Evolutionary conservation across 2,329 filamentous ascomycete species (phyloP), one percentile per base, ranked within the genome.

Genomic region (Lojkania enalia): DNA sequence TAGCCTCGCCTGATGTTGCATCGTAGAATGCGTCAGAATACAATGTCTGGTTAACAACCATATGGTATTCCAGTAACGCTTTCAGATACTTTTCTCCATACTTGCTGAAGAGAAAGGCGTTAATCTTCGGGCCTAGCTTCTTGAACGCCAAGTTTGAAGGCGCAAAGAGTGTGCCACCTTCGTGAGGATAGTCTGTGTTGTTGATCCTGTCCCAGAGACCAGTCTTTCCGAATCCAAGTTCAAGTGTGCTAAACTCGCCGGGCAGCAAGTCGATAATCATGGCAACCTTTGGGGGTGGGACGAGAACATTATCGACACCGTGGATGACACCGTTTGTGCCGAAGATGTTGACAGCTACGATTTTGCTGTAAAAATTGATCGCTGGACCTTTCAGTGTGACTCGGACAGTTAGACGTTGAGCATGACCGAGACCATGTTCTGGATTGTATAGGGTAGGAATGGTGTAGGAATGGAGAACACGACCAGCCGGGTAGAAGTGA

Each of bases 11-110:
- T 55, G 16, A 42, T 0, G 73, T 72, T 6, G 71, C 60, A 37
- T 78, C 77, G 72, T 90, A 94, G 63, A 85, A 88, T 4, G 85
- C 86, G 63, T 96, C 91, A 4, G 86, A 88, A 75, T 96, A 96
- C 0, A 95, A 73, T 0, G 87, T 91, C 47, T 84, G 78, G 60
- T 88, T 82, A 31, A 83, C 78, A 1, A 86, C 86, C 37, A 91
- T 78, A 60, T 92, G 87, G 64, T 95, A 95, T 72, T 88, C 77
- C 13, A 95, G 75, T 35, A 96, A 74, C 0, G 88, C 88, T 54
- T 81, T 83, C 14, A 96, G 79, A 64, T 89, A 95, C 67, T 85
- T 85, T 52, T 79, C 75, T 1, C 91, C 91, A 40, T 77, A 80
- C 20, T 81, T 75, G 46, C 86, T 88, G 78, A 96, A 96, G 3